These are phyloP conservation scores for Fusarium longipes DNA, from an alignment of 2,329 filamentous ascomycete genomes.

Conservation along the genomic window DNA sequence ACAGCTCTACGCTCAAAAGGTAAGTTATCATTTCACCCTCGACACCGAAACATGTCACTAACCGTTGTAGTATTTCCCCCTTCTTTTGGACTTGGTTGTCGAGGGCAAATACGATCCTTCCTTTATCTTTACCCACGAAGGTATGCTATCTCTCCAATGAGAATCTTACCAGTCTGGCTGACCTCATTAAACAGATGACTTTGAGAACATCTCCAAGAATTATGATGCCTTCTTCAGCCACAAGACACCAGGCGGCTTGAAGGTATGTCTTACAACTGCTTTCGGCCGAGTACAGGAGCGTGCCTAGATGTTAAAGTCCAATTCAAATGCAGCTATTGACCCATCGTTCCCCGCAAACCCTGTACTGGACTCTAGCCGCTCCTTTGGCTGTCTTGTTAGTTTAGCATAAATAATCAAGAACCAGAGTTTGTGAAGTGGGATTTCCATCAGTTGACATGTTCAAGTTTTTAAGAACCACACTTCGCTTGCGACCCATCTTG, in stretches of 20 bases:
- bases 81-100: not conserved
- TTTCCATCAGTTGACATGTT: too few species aligned
- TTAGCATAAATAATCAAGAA: too few species aligned
- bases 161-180: fast-evolving
- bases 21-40: fast-evolving
- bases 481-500: too few species aligned
- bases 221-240: not conserved
- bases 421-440: too few species aligned
- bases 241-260: not conserved
- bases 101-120: constrained; percentile 8
- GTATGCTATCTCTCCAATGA: not conserved
- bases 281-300: not conserved
- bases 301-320: not conserved
- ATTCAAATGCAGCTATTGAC: too few species aligned
- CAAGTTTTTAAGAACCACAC: too few species aligned
- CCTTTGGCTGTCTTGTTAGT: too few species aligned
- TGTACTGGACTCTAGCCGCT: too few species aligned
- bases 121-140: constrained; percentile 2
- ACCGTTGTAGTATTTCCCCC: not conserved
- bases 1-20: constrained; percentile 10
- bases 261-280: constrained; percentile 1
- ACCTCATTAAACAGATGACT: not conserved
- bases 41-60: not conserved
- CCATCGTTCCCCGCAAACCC: too few species aligned
- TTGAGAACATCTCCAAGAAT: not conserved